Evolutionary conservation across 768 basidiomycete genomes (phyloP), one percentile per base, ranked within the genome.

Genomic region (Galerina marginata): DNA sequence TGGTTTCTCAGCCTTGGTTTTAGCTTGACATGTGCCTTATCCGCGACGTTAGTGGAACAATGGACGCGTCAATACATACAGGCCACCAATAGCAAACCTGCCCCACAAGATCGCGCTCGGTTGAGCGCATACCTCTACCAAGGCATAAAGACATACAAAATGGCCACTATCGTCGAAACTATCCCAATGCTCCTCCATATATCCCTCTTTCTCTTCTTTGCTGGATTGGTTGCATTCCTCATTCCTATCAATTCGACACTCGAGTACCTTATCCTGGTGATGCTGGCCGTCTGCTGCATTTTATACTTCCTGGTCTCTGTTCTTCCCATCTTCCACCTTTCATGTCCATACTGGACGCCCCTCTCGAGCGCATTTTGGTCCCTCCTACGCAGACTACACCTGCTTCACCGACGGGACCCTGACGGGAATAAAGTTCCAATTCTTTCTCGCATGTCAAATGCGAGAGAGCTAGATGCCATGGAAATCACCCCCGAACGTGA

Each of bases 181-280:
- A 76, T 82, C 15, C 83, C 82, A 1, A 70, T 77, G 16, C 75
- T 84, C 10, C 75, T 85, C 16, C 83, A 85, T 62, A 66, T 79
- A 9, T 80, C 82, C 4, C 70, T 84, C 15, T 75, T 83, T 25
- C 72, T 84, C 6, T 85, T 85, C 69, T 78, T 87, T 66, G 75
- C 79, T 40, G 79, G 81, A 43, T 72, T 86, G 26, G 69, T 83
- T 29, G 71, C 76, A 20, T 82, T 85, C 65, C 69, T 83, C 36
- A 69, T 67, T 56, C 71, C 77, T 10, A 65, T 82, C 12, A 79
- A 78, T 63, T 11, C 62, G 11, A 62, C 54, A 16, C 69, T 81
- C 54, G 71, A 71, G 42, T 71, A 72, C 57, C 62, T 79, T 16
- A 69, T 74, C 14, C 54, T 75, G 14, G 71, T 61, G 9, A 62